phyloP scores from a whole-genome alignment of 768 basidiomycete genomes.

The Megacollybia marginata region DNA sequence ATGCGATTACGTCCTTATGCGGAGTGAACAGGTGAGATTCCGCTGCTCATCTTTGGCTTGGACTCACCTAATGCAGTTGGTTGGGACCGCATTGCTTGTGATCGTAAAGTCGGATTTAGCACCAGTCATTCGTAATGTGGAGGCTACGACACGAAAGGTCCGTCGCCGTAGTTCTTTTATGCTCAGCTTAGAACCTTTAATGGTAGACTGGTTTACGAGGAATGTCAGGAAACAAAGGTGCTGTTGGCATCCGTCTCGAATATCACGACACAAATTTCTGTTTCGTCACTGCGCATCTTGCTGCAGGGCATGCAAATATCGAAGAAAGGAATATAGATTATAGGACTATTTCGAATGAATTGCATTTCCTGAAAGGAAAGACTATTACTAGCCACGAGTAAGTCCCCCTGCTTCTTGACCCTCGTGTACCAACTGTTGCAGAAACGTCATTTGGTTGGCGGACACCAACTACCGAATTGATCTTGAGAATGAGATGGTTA shows the following conservation, averaged over 20 bases:
- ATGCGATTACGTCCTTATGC: constrained; percentile 72
- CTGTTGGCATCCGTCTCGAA: constrained; percentile 88
- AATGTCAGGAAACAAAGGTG: constrained; percentile 97
- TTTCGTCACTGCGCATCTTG: constrained; percentile 92
- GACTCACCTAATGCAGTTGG: constrained; percentile 51
- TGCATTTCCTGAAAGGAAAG: constrained; percentile 88
- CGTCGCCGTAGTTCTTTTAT: constrained; percentile 3
- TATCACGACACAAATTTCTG: constrained; percentile 90
- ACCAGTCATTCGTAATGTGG: constrained; percentile 82
- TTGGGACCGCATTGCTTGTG: constrained; percentile 88
- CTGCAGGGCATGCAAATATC: constrained; percentile 88
- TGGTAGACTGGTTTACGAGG: constrained; percentile 78
- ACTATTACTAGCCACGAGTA: constrained; percentile 88
- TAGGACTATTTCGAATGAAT: constrained; percentile 71
- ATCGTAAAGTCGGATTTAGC: constrained; percentile 75
- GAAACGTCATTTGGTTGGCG: constrained; percentile 89
- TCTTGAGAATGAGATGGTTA: constrained; percentile 74
- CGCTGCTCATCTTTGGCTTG: background rate
- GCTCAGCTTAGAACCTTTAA: background rate
- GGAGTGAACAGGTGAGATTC: constrained; percentile 78
- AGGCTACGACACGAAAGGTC: constrained; percentile 88
- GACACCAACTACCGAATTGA: constrained; percentile 96
- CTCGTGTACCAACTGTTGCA: background rate
- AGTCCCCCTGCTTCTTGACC: constrained; percentile 16
- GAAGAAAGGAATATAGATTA: constrained; percentile 93